phyloP scores from a whole-genome alignment of 2,329 filamentous ascomycete species.

The Ascochyta pisi region DNA sequence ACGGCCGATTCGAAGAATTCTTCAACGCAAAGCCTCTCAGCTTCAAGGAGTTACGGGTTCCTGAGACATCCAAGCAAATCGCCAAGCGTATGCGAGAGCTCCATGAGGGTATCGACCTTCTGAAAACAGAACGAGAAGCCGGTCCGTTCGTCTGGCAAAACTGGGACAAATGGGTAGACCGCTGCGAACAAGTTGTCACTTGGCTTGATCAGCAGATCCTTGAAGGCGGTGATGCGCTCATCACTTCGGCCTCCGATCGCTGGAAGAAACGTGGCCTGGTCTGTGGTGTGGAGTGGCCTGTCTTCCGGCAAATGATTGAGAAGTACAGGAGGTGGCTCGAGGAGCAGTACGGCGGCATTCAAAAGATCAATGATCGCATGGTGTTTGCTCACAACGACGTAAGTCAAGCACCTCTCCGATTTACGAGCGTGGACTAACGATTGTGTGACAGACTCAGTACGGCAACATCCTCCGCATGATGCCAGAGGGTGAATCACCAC shows the following conservation, averaged over 20 bases:
- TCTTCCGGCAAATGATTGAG: constrained; percentile 76
- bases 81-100: constrained; percentile 97
- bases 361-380: constrained; percentile 74
- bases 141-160: constrained; percentile 89
- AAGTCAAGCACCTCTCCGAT: constrained; percentile 47
- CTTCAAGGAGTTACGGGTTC: constrained; percentile 75
- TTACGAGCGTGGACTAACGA: constrained; percentile 15
- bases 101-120: constrained; percentile 88
- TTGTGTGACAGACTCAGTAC: constrained; percentile 81
- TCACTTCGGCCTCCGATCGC: constrained; percentile 52
- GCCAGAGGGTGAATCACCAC: constrained; percentile 74
- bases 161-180: constrained; percentile 89
- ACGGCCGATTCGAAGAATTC: constrained; percentile 95
- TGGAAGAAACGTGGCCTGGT: constrained; percentile 79
- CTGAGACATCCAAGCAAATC: constrained; percentile 88
- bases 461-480: constrained; percentile 90
- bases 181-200: constrained; percentile 66
- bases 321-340: constrained; percentile 80
- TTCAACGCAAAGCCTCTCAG: constrained; percentile 85
- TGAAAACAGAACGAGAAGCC: constrained; percentile 75
- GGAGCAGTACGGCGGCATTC: constrained; percentile 70
- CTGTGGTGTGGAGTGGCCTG: constrained; percentile 82
- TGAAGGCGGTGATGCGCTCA: constrained; percentile 33
- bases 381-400: constrained; percentile 99
- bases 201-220: constrained; percentile 69